phyloP scores from a whole-genome alignment of 805 yeast species.

The Naumovozyma baii region DNA sequence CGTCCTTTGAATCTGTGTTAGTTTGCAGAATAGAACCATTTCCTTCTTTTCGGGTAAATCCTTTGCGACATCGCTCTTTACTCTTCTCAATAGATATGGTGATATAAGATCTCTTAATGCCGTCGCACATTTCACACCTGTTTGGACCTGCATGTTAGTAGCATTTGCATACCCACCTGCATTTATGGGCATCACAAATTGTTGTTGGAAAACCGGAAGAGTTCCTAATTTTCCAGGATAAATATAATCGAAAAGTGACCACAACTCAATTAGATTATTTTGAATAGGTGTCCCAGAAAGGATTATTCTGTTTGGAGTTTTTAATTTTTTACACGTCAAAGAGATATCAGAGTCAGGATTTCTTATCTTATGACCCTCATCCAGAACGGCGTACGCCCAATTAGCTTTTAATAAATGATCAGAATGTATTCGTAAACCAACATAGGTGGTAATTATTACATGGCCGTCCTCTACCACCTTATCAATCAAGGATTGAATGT shows the following conservation, averaged over 20 bases:
- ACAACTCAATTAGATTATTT: conserved; percentile 79
- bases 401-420: conserved; percentile 49
- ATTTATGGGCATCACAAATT: conserved; percentile 86
- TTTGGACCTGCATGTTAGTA: conserved; percentile 86
- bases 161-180: conserved; percentile 99
- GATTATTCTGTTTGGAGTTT: conserved; percentile 77
- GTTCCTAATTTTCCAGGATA: conserved; percentile 94
- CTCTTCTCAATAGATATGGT: conserved; percentile 78
- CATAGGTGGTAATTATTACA: conserved; percentile 84
- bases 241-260: conserved; percentile 93
- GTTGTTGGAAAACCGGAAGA: conserved; percentile 85
- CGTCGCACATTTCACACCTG: conserved; percentile 94
- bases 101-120: conserved; percentile 78
- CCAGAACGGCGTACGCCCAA: conserved; percentile 89
- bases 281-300: conserved; percentile 96
- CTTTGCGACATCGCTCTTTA: conserved; percentile 89
- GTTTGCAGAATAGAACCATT: conserved; percentile 83
- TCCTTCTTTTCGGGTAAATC: conserved; percentile 90
- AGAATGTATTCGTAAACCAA: conserved; percentile 66
- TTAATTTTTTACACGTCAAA: conserved; percentile 70
- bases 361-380: conserved; percentile 94
- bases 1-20: conserved; percentile 66
- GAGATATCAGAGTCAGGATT: conserved; percentile 90
- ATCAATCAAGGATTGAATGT: conserved; percentile 31
- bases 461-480: conserved; percentile 63